These are phyloP conservation scores for Suhomyces xylopsoci DNA, from an alignment of 805 yeast species.

Conservation along the genomic window DNA sequence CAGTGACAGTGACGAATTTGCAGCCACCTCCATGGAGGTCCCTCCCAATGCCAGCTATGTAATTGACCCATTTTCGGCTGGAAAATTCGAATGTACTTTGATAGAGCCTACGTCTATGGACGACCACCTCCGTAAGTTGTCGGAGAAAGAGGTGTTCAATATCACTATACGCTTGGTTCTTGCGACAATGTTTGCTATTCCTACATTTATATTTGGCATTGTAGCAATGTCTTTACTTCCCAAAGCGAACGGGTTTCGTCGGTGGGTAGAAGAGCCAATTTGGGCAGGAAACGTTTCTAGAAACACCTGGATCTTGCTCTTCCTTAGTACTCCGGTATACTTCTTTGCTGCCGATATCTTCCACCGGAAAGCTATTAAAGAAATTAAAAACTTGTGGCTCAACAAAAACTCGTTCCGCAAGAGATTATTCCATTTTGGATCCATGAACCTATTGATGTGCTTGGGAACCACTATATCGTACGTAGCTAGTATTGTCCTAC, in stretches of 20 bases:
- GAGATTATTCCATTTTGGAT: constrained; percentile 66
- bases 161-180: constrained; percentile 47
- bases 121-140: constrained; percentile 53
- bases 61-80: constrained; percentile 20
- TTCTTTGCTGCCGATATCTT: constrained; percentile 73
- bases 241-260: constrained; percentile 36
- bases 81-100: constrained; percentile 48
- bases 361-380: constrained; percentile 64
- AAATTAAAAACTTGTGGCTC: constrained; percentile 55
- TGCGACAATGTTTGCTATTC: constrained; percentile 55
- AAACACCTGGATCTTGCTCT: constrained; percentile 61
- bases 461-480: constrained; percentile 74
- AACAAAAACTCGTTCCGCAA: constrained; percentile 52
- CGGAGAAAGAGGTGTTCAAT: constrained; percentile 45
- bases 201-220: constrained; percentile 66
- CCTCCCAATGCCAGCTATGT: not conserved
- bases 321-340: constrained; percentile 69
- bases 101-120: constrained; percentile 58
- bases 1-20: not conserved
- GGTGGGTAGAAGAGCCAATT: constrained; percentile 58
- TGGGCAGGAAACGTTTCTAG: constrained; percentile 63
- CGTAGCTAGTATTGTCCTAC: constrained; percentile 59
- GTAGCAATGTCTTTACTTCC: constrained; percentile 65
- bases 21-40: not conserved
- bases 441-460: constrained; percentile 72